These are phyloP conservation scores for Lunularia cruciata DNA, from an alignment of 225 moss, liverwort and hornwort genomes.

Conservation along the genomic window DNA sequence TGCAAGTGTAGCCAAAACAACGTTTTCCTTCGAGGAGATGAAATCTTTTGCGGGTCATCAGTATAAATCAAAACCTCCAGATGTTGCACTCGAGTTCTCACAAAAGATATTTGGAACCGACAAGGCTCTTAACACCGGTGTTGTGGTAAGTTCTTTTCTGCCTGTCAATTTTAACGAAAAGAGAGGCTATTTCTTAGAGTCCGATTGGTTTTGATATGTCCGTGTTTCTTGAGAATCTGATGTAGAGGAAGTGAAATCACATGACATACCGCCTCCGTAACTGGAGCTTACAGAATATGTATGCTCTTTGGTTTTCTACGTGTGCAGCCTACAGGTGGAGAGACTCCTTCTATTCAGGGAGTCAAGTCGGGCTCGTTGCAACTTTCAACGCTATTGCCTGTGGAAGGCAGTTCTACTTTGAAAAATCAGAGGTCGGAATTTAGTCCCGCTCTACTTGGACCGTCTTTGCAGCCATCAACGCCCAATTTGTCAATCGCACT, in stretches of 20 bases:
- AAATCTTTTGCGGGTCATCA: slow-evolving; percentile 23
- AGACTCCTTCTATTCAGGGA: slow-evolving; percentile 20
- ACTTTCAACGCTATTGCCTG: slow-evolving; percentile 12
- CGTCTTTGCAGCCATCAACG: slow-evolving; percentile 13
- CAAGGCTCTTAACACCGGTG: slow-evolving; percentile 12
- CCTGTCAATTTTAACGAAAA: not conserved
- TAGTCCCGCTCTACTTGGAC: not conserved
- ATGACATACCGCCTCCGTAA: too few relatives aligned
- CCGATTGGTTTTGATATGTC: not conserved
- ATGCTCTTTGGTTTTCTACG: not conserved
- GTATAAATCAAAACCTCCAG: slow-evolving; percentile 39
- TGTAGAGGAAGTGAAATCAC: too few relatives aligned
- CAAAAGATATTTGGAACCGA: slow-evolving; percentile 36
- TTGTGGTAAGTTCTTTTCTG: slow-evolving; percentile 19
- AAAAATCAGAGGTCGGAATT: slow-evolving; percentile 26
- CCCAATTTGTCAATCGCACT: slow-evolving; percentile 45
- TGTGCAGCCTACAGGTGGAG: slow-evolving; percentile 36
- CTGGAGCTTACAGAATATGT: not conserved
- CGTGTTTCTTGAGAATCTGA: not conserved
- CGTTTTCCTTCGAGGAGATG: slow-evolving; percentile 25
- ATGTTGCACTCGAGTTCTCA: slow-evolving; percentile 38
- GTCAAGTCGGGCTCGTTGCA: slow-evolving; percentile 21
- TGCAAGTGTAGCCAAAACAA: slow-evolving; percentile 25
- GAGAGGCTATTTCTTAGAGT: too few relatives aligned
- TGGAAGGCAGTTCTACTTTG: slow-evolving; percentile 20